These are phyloP conservation scores for Heliosperma pusillum DNA, from an alignment of 148 eudicot genomes.

Conservation along the genomic window DNA sequence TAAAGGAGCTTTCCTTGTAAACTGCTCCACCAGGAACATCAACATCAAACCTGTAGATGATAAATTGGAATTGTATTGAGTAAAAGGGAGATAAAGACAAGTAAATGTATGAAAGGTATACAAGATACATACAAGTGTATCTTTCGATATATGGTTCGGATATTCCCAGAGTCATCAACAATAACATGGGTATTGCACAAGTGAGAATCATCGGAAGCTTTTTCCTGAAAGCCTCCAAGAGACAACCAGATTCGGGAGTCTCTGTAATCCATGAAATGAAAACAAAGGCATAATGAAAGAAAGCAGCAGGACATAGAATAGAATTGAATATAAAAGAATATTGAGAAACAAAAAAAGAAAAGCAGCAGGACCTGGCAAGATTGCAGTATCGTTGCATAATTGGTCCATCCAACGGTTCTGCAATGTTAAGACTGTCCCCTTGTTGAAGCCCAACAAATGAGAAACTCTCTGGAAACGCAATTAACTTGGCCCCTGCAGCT, in stretches of 20 bases:
- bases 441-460: slow-evolving; percentile 57
- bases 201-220: slow-evolving; percentile 77
- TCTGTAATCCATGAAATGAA: slow-evolving; percentile 38
- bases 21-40: slow-evolving; percentile 91
- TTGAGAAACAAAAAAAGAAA: too few species aligned
- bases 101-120: slow-evolving; percentile 8
- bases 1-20: slow-evolving; percentile 85
- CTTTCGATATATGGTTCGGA: slow-evolving; percentile 67
- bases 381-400: slow-evolving; percentile 67
- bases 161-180: slow-evolving; percentile 73
- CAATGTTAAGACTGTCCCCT: slow-evolving; percentile 75
- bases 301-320: too few species aligned
- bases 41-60: slow-evolving; percentile 78
- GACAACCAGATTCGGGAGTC: slow-evolving; percentile 91
- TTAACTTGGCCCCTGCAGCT: slow-evolving; percentile 80
- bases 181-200: slow-evolving; percentile 81
- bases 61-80: too few species aligned
- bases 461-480: slow-evolving; percentile 90
- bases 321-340: too few species aligned
- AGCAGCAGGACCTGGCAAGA: slow-evolving; percentile 92
- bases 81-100: neutral
- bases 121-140: slow-evolving; percentile 63
- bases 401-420: slow-evolving; percentile 79
- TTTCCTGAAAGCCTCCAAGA: slow-evolving; percentile 93
- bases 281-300: too few species aligned